Evolutionary conservation across 192 early-diverging fungal species (phyloP), one percentile per base, ranked within the genome.

Genomic region (Coemansia sp.): DNA sequence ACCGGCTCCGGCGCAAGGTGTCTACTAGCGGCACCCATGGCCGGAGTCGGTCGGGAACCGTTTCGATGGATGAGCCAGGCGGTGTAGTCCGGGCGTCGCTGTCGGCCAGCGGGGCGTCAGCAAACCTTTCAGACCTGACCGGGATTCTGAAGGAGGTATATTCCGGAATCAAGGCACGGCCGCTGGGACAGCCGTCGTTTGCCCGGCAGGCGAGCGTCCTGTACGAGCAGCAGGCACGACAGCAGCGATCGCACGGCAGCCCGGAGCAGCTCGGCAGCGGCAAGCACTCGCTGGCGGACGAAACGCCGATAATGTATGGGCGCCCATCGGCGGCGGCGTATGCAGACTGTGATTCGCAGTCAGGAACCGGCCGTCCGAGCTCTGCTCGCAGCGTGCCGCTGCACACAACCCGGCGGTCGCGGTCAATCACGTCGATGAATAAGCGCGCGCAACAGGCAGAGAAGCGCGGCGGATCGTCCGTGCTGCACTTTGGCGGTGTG

Each of bases 121-220:
- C n/a, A n/a, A 66, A 58, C 38, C 58, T 73, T 19, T 25, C 56
- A 0, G 69, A 66, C 49, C 69, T 73, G 16, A 57, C 63, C 5
- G 17, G 25, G 8, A 64, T 73, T 27, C 43, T 73, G 16, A 77
- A 77, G 62, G 75, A 77, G 8, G 60, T 77, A 12, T 77, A 77
- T 30, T 23, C 56, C 1, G 68, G 67, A 14, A 77, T 77, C 51
- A 72, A 73, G 42, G 56, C 36, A 61, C 57, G 57, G 57, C 69
- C 69, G 8, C 65, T 77, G 30, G 68, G 67, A 0, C 75, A 77
- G 69, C 75, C 75, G 13, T 20, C 49, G 7, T 75, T 75, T 68
- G 71, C 71, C 16, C 65, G 71, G 20, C 69, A 64, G 38, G 51
- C 54, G 9, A 36, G 17, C 5, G 7, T 60, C 5, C 40, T 38